Base-by-base conservation (phyloP, 2,329 filamentous ascomycete genomes). In the Neopestalotiopsis sp. region DNA sequence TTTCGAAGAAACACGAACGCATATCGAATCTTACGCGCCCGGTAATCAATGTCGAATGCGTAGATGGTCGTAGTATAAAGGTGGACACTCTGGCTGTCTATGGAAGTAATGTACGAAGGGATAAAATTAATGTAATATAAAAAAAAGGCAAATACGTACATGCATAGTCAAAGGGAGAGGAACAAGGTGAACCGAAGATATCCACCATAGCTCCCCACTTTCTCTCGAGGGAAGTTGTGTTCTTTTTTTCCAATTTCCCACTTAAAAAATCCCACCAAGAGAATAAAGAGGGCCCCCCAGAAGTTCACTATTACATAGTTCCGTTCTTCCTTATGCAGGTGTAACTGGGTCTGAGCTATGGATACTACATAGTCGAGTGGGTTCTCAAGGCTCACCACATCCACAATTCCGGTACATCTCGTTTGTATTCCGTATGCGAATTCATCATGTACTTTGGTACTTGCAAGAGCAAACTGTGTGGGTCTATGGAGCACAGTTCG, bases 201-300 rank as follows among this genome's bases (percentile, higher is more conserved):
- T 20, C 57, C 57, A 59, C 57, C 57, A 59, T 14, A 59, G 57
- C 57, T 59, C 57, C 13, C 57, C 57, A 34, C 57, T 34, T 14
- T 9, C 24, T 28, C 24, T 28, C 24, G 24, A 28, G 24, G 24
- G 24, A 59, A n/a, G n/a, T 9, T 53, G 45, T 53, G 45, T 53
- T 53, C 45, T n/a, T 53, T 53, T 53, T 53, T 17, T 53, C 24
- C 45, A 53, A 53, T 53, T 53, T 53, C 45, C 45, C 45, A 53
- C 20, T 28, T 28, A n/a, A n/a, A 49, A 56, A 14, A 24, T 24
- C 28, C 7, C 17, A n/a, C 56, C 14, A 49, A 10, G n/a, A n/a
- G 42, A 49, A 53, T 20, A n/a, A n/a, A n/a, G 45, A 53, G 14
- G 14, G 14, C 45, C 45, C 45, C 45, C 34, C 34, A 38, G 34